Evolutionary conservation across 306 rosid species (phyloP).

Genomic region (Casuarina glauca): DNA sequence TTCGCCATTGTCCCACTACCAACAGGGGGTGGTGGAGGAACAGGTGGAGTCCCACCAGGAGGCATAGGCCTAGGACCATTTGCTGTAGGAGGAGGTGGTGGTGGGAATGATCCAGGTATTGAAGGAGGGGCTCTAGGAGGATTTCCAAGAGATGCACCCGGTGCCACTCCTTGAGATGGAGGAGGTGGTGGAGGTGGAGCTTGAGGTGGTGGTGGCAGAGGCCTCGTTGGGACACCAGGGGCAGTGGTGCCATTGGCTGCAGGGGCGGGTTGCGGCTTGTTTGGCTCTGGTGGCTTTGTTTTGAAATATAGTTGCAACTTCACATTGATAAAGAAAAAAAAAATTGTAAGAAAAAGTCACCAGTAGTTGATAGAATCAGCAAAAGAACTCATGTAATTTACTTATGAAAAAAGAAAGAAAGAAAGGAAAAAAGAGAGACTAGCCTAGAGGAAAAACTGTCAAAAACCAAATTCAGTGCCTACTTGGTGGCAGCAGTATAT

Average conservation of each 20-base stretch:
- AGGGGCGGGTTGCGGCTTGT: slow-evolving; percentile 72
- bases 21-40: slow-evolving; percentile 78
- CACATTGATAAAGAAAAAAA: slow-evolving; percentile 26
- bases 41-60: slow-evolving; percentile 71
- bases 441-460: background rate
- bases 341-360: slow-evolving; percentile 18
- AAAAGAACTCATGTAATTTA: background rate
- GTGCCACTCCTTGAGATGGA: slow-evolving; percentile 69
- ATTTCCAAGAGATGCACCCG: slow-evolving; percentile 64
- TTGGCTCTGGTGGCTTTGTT: slow-evolving; percentile 80
- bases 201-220: slow-evolving; percentile 82
- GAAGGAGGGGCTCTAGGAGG: slow-evolving; percentile 82
- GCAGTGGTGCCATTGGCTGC: slow-evolving; percentile 67
- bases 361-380: background rate
- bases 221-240: slow-evolving; percentile 85
- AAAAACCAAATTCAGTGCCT: background rate
- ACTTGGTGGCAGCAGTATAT: background rate
- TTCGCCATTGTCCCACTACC: slow-evolving; percentile 48
- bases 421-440: no score
- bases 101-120: slow-evolving; percentile 69
- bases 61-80: slow-evolving; percentile 87
- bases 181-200: slow-evolving; percentile 84
- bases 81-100: slow-evolving; percentile 80
- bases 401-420: background rate
- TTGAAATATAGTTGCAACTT: slow-evolving; percentile 95